Conservation (phyloP, 83 land plant species). For the Picea abies region DNA sequence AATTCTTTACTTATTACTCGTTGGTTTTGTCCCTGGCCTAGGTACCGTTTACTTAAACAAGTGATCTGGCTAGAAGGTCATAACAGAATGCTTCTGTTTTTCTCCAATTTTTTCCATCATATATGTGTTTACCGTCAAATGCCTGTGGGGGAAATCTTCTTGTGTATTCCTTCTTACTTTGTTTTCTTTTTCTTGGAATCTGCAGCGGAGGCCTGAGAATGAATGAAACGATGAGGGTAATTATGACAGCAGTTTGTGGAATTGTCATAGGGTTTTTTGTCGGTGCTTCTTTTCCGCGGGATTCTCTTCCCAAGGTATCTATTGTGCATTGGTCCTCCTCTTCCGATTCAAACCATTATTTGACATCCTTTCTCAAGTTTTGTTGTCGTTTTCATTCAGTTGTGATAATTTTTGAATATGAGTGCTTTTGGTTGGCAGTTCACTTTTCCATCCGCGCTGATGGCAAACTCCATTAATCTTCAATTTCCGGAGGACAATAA, state of each 20-base stretch:
- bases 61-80: too few relatives aligned
- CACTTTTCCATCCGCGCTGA: neutral
- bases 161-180: neutral
- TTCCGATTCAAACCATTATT: neutral
- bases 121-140: too few relatives aligned
- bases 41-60: too few relatives aligned
- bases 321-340: neutral
- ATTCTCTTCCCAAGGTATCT: slow-evolving; percentile 12
- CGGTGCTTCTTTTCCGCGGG: slow-evolving; percentile 43
- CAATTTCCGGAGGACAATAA: neutral
- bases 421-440: slow-evolving; percentile 9
- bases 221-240: slow-evolving; percentile 33
- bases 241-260: slow-evolving; percentile 37
- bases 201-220: slow-evolving; percentile 33
- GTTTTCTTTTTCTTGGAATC: neutral
- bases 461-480: neutral
- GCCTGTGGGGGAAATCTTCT: neutral
- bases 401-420: neutral
- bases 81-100: too few relatives aligned
- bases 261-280: slow-evolving; percentile 42
- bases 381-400: neutral
- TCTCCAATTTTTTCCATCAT: too few relatives aligned
- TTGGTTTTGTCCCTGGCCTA: too few relatives aligned
- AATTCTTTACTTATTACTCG: neutral
- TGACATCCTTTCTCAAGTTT: neutral